These are phyloP conservation scores for Apiospora aurea DNA, from an alignment of 2,329 filamentous ascomycete genomes.

Conservation along the genomic window DNA sequence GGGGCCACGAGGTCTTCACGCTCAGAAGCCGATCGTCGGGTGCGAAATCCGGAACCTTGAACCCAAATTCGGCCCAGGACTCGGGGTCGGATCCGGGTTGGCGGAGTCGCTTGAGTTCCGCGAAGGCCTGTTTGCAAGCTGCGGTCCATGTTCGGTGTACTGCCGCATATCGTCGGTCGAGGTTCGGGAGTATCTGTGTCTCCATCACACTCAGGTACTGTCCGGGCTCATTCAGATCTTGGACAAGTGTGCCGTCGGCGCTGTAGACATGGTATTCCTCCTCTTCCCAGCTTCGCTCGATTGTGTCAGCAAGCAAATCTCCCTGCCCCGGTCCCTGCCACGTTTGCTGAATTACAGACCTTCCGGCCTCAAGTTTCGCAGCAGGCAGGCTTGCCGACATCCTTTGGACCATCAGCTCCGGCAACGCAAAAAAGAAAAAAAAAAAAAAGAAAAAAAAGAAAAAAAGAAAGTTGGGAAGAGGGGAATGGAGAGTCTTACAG, in stretches of 20 bases:
- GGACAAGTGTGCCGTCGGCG: background rate
- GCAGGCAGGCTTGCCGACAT: background rate
- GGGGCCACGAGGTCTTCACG: too few relatives aligned
- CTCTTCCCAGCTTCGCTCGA: background rate
- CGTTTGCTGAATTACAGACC: background rate
- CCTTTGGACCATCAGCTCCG: background rate
- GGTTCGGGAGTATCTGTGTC: background rate
- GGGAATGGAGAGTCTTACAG: background rate
- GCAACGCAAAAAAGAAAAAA: too few relatives aligned
- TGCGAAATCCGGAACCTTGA: background rate
- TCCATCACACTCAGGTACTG: background rate
- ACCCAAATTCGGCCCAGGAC: background rate
- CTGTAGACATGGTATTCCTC: background rate
- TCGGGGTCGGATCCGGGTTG: background rate
- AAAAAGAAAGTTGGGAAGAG: too few relatives aligned
- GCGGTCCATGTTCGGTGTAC: background rate
- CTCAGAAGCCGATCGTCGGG: background rate
- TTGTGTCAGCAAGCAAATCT: background rate
- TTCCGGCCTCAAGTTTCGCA: background rate
- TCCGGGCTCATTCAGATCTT: background rate
- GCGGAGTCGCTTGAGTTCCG: background rate
- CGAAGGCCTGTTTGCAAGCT: background rate
- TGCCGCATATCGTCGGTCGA: background rate
- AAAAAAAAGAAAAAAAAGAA: too few relatives aligned
- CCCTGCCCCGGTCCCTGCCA: background rate